phyloP scores from a whole-genome alignment of 306 rosid species.

The Corylus heterophylla region DNA sequence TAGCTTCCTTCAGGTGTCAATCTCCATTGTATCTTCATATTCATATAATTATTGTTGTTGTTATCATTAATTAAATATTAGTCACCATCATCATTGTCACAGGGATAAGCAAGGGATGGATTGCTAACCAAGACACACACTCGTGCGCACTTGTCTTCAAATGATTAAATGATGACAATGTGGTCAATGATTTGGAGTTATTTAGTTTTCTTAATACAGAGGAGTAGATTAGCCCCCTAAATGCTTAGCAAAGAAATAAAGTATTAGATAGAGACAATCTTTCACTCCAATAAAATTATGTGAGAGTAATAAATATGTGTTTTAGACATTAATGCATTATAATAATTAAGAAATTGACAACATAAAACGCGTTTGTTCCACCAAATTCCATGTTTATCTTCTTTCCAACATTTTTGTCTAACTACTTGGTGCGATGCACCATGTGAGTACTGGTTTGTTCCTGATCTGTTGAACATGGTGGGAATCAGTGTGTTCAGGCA shows the following conservation, averaged over 20 bases:
- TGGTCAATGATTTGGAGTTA: conserved; percentile 33
- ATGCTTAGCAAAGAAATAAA: conserved; percentile 18
- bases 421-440: conserved; percentile 23
- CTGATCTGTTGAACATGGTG: conserved; percentile 9
- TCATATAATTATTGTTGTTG: conserved; percentile 13
- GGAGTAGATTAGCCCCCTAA: conserved; percentile 27
- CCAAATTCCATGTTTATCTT: conserved; percentile 62
- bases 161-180: conserved; percentile 33
- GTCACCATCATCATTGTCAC: conserved; percentile 39
- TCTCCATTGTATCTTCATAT: conserved; percentile 16
- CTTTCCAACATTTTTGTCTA: conserved; percentile 29
- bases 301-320: conserved; percentile 27
- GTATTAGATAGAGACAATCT: conserved; percentile 32
- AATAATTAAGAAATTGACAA: conserved; percentile 34
- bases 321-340: conserved; percentile 26
- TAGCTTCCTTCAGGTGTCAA: conserved; percentile 21
- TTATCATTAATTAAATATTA: conserved; percentile 13
- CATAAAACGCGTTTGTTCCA: conserved; percentile 53
- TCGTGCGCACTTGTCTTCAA: conserved; percentile 42
- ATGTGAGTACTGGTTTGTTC: conserved; percentile 32
- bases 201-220: conserved; percentile 26
- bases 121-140: conserved; percentile 46
- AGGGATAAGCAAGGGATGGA: conserved; percentile 61
- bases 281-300: conserved; percentile 33
- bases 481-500: background rate